phyloP scores from a whole-genome alignment of 768 basidiomycete species.

The Sporobolomyces phaffii region DNA sequence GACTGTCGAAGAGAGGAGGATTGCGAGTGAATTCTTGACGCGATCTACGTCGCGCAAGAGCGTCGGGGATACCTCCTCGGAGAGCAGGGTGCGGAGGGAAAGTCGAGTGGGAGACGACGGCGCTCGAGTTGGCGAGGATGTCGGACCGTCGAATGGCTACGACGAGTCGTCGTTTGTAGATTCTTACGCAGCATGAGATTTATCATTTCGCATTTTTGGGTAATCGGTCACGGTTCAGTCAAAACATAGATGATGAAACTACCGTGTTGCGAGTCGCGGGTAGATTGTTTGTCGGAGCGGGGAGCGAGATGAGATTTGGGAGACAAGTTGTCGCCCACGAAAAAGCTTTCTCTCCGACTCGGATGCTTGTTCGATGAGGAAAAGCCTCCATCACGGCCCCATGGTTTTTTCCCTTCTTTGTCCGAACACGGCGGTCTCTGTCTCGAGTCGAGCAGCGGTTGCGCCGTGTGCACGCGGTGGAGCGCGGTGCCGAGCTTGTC shows the following conservation, averaged over 20 bases:
- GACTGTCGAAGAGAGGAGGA: conserved; percentile 1
- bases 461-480: no score
- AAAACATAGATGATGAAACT: no score
- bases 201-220: no score
- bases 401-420: neutral
- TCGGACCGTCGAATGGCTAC: neutral
- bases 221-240: neutral
- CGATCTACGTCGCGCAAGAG: neutral
- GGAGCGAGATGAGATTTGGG: neutral
- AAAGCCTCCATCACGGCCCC: no score
- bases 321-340: no score
- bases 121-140: neutral
- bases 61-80: no score
- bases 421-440: neutral
- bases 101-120: neutral
- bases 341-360: neutral
- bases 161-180: neutral
- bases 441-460: no score
- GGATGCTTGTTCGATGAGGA: neutral
- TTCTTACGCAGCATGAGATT: neutral
- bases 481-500: neutral
- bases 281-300: no score
- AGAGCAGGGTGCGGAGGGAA: no score
- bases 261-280: no score
- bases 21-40: conserved; percentile 8